Evolutionary conservation across 768 basidiomycete species (phyloP), one percentile per base, ranked within the genome.

Genomic region (Xanthoconium stramineum): DNA sequence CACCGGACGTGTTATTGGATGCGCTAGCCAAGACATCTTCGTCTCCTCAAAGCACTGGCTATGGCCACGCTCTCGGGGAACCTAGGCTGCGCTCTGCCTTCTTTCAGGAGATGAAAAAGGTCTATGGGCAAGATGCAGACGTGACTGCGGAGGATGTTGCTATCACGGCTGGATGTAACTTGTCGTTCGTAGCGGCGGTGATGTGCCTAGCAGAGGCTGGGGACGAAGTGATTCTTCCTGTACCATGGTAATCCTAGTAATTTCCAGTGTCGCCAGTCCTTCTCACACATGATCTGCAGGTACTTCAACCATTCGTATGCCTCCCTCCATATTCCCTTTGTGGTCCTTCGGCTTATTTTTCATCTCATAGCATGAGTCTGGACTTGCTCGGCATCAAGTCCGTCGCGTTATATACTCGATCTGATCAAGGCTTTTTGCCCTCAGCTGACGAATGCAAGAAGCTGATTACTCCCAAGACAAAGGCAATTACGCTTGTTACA

Each of bases 401-500:
- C 3, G 72, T 91, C 7, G 75, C 82, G 2, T 73, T 91, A 33
- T 73, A 75, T 14, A 83, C 83, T 6, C 65, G 71, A 19, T 71
- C 82, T 0, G 65, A 79, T 20, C 74, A 80, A 19, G 79, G 76
- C 6, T 94, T 91, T 66, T 65, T 78, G 2, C 90, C 91, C 1
- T 84, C 83, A 0, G 63, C 79, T 1, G 69, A 76, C 1, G 69
- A 73, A 10, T 85, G 84, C 51, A 74, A 70, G 14, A 63, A 67
- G 8, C 63, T 89, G 19, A 82, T 89, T 57, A 84, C 83, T 0
- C 47, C 75, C 0, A 79, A 76, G 45, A 89, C 86, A 0, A 79
- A 78, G 48, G 89, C 88, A 1, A 88, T 94, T 44, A 80, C 83
- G 5, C 80, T 94, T 1, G 84, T 91, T 36, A 82, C 87, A 0